Evolutionary conservation across 2,329 filamentous ascomycete genomes (phyloP), one percentile per base, ranked within the genome.

Genomic region (Paramyrothecium sp.): DNA sequence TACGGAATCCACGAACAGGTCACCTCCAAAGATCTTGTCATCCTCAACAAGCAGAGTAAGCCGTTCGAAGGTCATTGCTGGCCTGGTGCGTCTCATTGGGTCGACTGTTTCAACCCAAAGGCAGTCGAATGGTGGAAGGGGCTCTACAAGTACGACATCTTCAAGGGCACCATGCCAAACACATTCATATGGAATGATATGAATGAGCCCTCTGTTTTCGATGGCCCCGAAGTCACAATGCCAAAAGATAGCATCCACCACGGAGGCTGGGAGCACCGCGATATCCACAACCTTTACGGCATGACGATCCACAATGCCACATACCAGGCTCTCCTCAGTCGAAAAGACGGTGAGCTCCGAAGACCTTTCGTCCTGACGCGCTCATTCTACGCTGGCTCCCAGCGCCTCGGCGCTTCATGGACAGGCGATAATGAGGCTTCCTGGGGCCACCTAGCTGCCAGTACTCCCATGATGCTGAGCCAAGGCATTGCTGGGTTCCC

Each of bases 181-280:
- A 89, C 91, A 0, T 97, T 92, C 74, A 86, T 99, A 66, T 99
- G 95, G 95, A 99, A 99, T 73, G 95, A 99, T 73, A 99, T 99
- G 95, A 98, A 97, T 70, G 95, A 99, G 77, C 95, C 95, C 0
- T 98, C 95, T 0, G 95, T 99, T 2, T 99, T 99, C 80, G 98
- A 98, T 71, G 95, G 95, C 0, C 95, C 95, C 0, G 95, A 99
- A 74, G 96, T 92, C 3, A 98, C 94, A 5, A 98, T 98, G 93
- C 95, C 95, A 60, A 97, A 97, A 76, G 95, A 99, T 78, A 99
- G 98, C 71, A 75, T 99, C 26, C 95, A 99, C 71, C 78, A 90
- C 68, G 93, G 86, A 54, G 86, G 89, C 69, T 99, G 95, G 95
- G 95, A 99, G 74, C 95, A 99, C 71, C 90, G 95, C 61, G 95